A percentile compares a stretch with the other conserved stretches of the same genome.
These are phyloP conservation scores for Straminergon stramineum DNA, from an alignment of 225 moss, liverwort and hornwort genomes.

Conservation along the genomic window DNA sequence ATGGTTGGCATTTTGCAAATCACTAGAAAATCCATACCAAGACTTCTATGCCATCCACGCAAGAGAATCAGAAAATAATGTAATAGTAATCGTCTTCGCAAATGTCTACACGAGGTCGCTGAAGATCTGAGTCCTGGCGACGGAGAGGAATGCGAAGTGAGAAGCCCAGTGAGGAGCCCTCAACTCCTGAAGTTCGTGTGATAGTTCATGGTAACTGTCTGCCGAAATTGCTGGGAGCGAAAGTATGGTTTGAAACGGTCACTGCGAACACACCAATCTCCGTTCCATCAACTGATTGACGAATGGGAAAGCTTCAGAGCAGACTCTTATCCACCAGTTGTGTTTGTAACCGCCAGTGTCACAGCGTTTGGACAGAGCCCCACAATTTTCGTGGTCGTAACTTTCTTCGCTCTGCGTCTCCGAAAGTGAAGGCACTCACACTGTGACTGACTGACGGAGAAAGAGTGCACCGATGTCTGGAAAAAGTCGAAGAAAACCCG, in stretches of 20 bases:
- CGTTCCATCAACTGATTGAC: background rate
- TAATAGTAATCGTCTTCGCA: background rate
- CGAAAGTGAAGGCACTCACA: background rate
- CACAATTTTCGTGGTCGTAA: background rate
- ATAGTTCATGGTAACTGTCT: slow-evolving; percentile 19
- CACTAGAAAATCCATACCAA: background rate
- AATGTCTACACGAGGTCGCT: background rate
- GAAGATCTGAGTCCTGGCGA: background rate
- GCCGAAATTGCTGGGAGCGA: slow-evolving; percentile 12
- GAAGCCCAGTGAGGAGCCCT: background rate
- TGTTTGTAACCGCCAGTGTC: slow-evolving; percentile 5
- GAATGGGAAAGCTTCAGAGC: background rate
- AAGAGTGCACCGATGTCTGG: background rate
- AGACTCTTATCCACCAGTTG: background rate
- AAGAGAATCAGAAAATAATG: background rate
- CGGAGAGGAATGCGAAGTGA: background rate
- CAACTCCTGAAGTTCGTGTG: background rate
- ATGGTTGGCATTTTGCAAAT: background rate
- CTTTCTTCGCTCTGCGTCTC: background rate
- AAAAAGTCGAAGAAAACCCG: background rate
- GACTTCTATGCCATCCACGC: background rate
- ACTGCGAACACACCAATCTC: background rate
- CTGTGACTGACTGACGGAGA: background rate
- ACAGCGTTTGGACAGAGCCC: slow-evolving; percentile 11
- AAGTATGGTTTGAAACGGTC: slow-evolving; percentile 9